Evolutionary conservation across 2,329 filamentous ascomycete species (phyloP).

Genomic region (Talaromyces atroroseus): DNA sequence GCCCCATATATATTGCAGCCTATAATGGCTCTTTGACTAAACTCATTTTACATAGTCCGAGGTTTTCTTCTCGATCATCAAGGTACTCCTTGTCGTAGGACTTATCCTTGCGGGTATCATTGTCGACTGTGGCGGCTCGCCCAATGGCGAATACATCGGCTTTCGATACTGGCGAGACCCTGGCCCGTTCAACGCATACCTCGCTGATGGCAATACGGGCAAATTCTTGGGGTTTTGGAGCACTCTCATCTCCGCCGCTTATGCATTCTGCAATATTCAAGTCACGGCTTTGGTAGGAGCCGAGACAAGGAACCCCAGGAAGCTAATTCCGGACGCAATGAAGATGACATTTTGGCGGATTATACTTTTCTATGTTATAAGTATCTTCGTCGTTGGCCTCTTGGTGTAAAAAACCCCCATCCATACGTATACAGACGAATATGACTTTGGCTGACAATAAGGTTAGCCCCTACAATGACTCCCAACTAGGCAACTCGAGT

Average conservation of each 20-base stretch:
- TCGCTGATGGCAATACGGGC: slow-evolving; percentile 51
- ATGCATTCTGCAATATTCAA: slow-evolving; percentile 57
- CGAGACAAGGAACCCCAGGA: slow-evolving; percentile 47
- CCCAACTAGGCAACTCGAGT: slow-evolving; percentile 11
- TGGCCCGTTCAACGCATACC: slow-evolving; percentile 60
- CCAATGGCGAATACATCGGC: slow-evolving; percentile 64
- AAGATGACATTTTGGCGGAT: slow-evolving; percentile 11
- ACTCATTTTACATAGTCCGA: slow-evolving; percentile 37
- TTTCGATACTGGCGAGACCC: slow-evolving; percentile 66
- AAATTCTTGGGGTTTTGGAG: slow-evolving; percentile 59
- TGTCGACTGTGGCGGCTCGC: slow-evolving; percentile 62
- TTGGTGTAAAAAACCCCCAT: neutral
- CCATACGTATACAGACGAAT: too few relatives aligned
- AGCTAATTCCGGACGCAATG: slow-evolving; percentile 12
- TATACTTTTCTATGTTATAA: slow-evolving; percentile 11
- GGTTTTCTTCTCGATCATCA: slow-evolving; percentile 72
- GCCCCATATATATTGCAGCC: neutral
- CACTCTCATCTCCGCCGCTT: slow-evolving; percentile 42
- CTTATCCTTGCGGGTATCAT: slow-evolving; percentile 73
- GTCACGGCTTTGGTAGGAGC: slow-evolving; percentile 70
- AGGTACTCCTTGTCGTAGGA: slow-evolving; percentile 67
- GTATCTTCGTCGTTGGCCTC: slow-evolving; percentile 12
- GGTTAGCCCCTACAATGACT: slow-evolving; percentile 3
- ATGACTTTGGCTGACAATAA: neutral
- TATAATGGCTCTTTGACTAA: neutral